Base-by-base conservation (phyloP, 176 grass and related monocot species). In the Oryza meyeriana region DNA sequence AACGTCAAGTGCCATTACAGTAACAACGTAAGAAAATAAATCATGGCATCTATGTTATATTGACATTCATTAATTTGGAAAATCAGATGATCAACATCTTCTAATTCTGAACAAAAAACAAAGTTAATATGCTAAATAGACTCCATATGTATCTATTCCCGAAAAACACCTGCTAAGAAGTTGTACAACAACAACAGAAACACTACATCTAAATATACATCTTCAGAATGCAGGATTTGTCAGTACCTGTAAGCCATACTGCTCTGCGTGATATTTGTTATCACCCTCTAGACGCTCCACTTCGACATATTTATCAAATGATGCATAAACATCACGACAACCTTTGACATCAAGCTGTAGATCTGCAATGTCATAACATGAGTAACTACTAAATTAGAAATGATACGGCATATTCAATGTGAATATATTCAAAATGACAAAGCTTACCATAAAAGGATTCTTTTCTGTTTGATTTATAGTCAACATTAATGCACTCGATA, bases 251-350 rank as follows among this genome's bases (percentile, higher is more conserved):
- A 98, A 89, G 36, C 95, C 95, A 82, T 93, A 74, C 50, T 88
- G 84, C 79, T 98, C 95, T 3, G 95, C 95, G 12, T 98, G 95
- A 93, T 98, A 98, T 66, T 98, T 98, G 61, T 98, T 95, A 79
- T 98, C 95, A 77, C 95, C 95, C 84, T 98, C 95, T 65, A 98
- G 82, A 58, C 86, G 86, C 84, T 98, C 95, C 55, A 98, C 95
- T 88, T 95, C 95, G 36, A 98, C 95, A 94, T 98, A 98, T 70
- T 91, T 98, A 81, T 98, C 92, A 42, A 98, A 98, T 70, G 95
- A 98, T 78, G 95, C 95, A 89, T 98, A 98, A 73, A 98, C 88
- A 93, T 98, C 92, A 64, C 79, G 75, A 86, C 95, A 98, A 82
- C 95, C 95, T 91, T 98, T 98, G 29, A 95, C 95, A 80, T 98